These are phyloP conservation scores for Chytriomyces sp. DNA, from an alignment of 192 early-diverging fungal genomes.

Conservation along the genomic window DNA sequence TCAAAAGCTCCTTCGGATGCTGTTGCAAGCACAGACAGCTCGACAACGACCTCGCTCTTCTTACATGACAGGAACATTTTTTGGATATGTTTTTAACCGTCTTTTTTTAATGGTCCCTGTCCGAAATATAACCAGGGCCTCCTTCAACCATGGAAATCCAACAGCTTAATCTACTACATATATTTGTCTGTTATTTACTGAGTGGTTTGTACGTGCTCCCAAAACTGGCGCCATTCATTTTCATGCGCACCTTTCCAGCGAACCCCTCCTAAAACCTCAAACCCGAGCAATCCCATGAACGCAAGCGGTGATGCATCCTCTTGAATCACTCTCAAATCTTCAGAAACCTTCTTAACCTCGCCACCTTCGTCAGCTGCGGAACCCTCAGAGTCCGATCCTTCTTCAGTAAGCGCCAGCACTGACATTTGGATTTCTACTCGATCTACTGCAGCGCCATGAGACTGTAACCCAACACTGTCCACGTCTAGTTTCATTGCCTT, in stretches of 20 bases:
- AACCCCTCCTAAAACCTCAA: not conserved
- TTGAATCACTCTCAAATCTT: not conserved
- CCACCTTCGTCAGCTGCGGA: too few relatives aligned
- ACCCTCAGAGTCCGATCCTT: not conserved
- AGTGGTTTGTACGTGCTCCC: not conserved
- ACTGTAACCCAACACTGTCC: not conserved
- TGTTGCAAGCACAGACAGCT: too few relatives aligned
- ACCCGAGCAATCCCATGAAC: slow-evolving; percentile 17
- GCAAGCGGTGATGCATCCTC: not conserved
- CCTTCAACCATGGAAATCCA: too few relatives aligned
- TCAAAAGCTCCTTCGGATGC: too few relatives aligned
- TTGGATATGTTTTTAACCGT: too few relatives aligned
- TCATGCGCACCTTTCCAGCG: slow-evolving; percentile 1
- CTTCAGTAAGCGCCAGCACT: not conserved
- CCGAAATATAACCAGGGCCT: too few relatives aligned
- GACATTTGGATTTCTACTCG: not conserved
- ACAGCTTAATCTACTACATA: too few relatives aligned
- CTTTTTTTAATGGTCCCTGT: too few relatives aligned
- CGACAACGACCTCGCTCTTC: too few relatives aligned
- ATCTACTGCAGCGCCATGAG: not conserved
- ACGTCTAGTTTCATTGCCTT: not conserved
- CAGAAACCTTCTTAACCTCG: not conserved
- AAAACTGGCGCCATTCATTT: slow-evolving; percentile 3
- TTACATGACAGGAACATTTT: too few relatives aligned
- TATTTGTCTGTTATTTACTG: too few relatives aligned